These are phyloP conservation scores for Hyaloscypha variabilis DNA, from an alignment of 495 filamentous ascomycete species.

Conservation along the genomic window DNA sequence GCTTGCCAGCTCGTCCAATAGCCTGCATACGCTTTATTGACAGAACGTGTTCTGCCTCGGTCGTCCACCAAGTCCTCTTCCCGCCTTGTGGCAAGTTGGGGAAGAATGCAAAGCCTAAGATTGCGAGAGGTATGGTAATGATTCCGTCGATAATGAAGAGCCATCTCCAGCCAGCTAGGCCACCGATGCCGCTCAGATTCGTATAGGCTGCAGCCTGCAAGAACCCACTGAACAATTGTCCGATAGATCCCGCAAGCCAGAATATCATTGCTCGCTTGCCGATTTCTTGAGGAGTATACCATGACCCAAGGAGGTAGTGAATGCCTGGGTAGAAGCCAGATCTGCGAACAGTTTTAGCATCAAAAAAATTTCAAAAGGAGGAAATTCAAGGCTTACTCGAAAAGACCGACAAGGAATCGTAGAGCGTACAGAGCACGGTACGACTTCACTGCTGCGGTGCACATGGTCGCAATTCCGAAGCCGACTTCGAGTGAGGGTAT, in stretches of 20 bases:
- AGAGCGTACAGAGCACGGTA: background rate
- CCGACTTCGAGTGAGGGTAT: conserved; percentile 18
- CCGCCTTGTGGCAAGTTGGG: conserved; percentile 47
- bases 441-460: conserved; percentile 7
- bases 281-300: conserved; percentile 65
- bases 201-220: conserved; percentile 59
- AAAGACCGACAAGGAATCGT: background rate
- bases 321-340: conserved; percentile 23
- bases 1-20: conserved; percentile 26
- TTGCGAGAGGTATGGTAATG: background rate
- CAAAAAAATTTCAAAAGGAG: background rate
- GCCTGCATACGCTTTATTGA: conserved; percentile 34
- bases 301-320: conserved; percentile 63
- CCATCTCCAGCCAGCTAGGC: conserved; percentile 67
- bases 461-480: conserved; percentile 18
- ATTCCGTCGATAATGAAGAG: conserved; percentile 29
- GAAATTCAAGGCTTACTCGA: background rate
- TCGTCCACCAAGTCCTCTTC: conserved; percentile 25
- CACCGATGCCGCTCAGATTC: conserved; percentile 47
- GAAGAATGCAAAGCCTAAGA: background rate
- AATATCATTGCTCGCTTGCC: conserved; percentile 60
- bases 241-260: conserved; percentile 47
- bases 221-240: conserved; percentile 45
- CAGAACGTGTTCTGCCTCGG: conserved; percentile 33
- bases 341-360: background rate